Evolutionary conservation across 257 asterid species (phyloP).

Genomic region (Ophiorrhiza pumila): DNA sequence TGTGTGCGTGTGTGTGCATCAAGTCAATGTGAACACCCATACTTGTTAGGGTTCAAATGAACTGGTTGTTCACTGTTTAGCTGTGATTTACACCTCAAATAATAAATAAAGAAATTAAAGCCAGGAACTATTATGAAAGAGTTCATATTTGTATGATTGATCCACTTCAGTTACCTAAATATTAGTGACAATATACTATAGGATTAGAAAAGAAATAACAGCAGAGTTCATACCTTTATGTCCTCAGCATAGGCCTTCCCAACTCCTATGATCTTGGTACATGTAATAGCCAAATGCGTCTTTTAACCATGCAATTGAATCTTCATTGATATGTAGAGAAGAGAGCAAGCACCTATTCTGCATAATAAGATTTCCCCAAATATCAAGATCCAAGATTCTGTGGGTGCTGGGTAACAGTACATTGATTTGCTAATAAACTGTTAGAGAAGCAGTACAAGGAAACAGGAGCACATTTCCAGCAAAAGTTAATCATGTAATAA

Average conservation of each 20-base stretch:
- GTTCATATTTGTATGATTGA: not conserved
- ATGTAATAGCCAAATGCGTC: not conserved
- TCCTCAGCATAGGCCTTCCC: not conserved
- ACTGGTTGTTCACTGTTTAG: not conserved
- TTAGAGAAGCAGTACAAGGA: not conserved
- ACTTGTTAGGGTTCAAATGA: not conserved
- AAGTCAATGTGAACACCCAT: too few relatives aligned
- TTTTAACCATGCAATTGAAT: not conserved
- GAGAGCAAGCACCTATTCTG: not conserved
- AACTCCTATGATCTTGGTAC: not conserved
- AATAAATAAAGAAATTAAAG: slow-evolving; percentile 20
- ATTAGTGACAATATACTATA: not conserved
- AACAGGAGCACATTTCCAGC: not conserved
- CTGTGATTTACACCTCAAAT: not conserved
- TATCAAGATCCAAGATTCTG: slow-evolving; percentile 4
- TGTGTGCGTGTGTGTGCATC: too few relatives aligned
- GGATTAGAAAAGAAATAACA: not conserved
- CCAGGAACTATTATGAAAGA: slow-evolving; percentile 27
- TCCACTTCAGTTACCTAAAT: not conserved
- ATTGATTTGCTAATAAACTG: not conserved
- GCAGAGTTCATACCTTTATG: slow-evolving; percentile 5
- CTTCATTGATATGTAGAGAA: not conserved
- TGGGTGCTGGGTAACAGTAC: not conserved
- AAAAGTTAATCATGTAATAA: slow-evolving; percentile 2
- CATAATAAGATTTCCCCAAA: not conserved